Base-by-base conservation (phyloP, 2,329 filamentous ascomycete genomes). In the Sporothrix protearum region DNA sequence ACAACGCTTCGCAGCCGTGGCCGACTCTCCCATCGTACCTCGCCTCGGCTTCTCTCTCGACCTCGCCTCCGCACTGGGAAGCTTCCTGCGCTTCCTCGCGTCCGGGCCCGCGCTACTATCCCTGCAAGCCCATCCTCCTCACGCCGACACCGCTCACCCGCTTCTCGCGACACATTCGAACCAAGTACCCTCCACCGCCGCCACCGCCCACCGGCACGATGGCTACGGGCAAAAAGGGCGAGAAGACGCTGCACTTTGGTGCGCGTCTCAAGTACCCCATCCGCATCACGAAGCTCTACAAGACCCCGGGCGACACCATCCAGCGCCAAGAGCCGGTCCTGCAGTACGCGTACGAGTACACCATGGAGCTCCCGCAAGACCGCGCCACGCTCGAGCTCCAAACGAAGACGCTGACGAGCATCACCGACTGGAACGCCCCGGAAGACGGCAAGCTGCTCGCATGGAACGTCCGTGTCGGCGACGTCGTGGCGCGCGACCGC, bases 201-300 rank as follows among this genome's bases (percentile, higher is more conserved):
- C 57, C 42, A 6, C 57, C 71, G 25, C 71, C 39, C 25, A 64
- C 30, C 16, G 45, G 63, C 57, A 71, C 19, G 6, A 74, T 75
- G 74, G 71, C 61, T 2, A 69, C 70, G 45, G 75, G 75, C 51
- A 74, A 74, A 25, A 73, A 72, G 71, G 76, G 76, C 71, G 73
- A 76, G 25, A 77, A 76, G 75, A 71, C 71, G 59, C 79, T 90
- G 71, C 83, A 81, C 71, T 78, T 89, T 71, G 88, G 88, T 77
- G 81, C 85, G 76, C 85, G 88, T 81, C 88, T 97, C 76, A 92
- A 91, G 81, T 99, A 98, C 82, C 96, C 96, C 77, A 94, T 98
- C 81, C 97, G 91, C 76, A 91, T 99, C 81, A 94, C 90, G 77
- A 91, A 93, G 80, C 86, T 98, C 73, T 87, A 95, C 76, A 94